Base-by-base conservation (phyloP, 192 early-diverging fungal species). In the Physocladia obscura region DNA sequence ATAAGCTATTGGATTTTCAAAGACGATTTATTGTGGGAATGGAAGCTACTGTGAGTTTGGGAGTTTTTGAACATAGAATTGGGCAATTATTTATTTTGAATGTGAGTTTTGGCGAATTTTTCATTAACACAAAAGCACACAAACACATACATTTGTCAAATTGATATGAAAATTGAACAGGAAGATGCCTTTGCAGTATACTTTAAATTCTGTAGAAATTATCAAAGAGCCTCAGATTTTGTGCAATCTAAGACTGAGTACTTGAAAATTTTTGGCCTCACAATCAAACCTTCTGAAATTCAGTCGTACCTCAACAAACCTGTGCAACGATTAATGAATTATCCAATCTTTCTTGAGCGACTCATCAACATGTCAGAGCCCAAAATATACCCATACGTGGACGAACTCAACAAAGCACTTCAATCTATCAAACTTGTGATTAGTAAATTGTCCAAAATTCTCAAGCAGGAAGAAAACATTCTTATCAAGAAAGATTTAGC, bases 271-370 rank as follows among this genome's bases (percentile, higher is more conserved):
- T 24, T 67, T 4, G 52, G 34, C 87, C 71, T 79, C 89, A 65
- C 91, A 90, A 92, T 95, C 49, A 93, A 94, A 27, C 85, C 85
- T 57, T 89, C 93, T 61, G 90, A 89, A 76, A 76, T 99, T 65
- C 92, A 92, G 21, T 92, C 90, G 4, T 91, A 92, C 79, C 83
- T 99, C 56, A 99, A 98, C 81, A 96, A 97, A 69, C 97, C 97
- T 2, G 87, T 99, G 4, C 97, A 99, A 78, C 88, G 97, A 51
- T 92, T 98, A 62, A 96, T 95, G 83, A 95, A 95, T 81, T 99
- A 99, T 79, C 95, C 95, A 39, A 77, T 99, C 58, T 84, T 99
- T 4, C 35, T 94, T 70, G 39, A 81, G 73, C 74, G 83, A 49
- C 72, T 85, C 26, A 62, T 83, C 47, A 85, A 85, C 56, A 63